These are phyloP conservation scores for Rosa rugosa DNA, from an alignment of 306 rosid species.

Conservation along the genomic window DNA sequence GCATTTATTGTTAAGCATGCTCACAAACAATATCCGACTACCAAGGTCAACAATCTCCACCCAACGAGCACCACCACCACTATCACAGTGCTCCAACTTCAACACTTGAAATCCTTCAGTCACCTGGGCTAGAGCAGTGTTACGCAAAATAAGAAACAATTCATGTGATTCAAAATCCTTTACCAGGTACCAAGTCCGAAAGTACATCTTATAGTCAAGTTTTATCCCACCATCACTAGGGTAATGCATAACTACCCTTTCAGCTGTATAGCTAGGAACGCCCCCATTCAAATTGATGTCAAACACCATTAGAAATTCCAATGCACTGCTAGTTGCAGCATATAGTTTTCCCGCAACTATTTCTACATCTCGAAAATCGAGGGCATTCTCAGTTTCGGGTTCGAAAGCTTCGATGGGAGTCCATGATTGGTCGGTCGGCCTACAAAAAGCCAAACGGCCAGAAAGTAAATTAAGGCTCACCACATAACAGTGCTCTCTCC, in stretches of 20 bases:
- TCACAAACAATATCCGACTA: slow-evolving; percentile 5
- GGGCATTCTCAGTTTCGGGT: neutral
- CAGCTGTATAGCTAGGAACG: neutral
- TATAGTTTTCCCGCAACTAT: neutral
- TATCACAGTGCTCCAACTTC: neutral
- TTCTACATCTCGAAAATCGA: neutral
- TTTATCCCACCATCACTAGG: neutral
- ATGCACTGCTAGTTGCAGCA: neutral
- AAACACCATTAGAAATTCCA: neutral
- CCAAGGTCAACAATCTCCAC: neutral
- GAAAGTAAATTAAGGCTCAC: neutral
- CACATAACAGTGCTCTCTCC: neutral
- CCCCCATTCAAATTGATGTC: neutral
- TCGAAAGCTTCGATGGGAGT: neutral
- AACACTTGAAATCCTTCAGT: neutral
- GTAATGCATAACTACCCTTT: neutral
- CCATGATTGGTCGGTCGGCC: neutral
- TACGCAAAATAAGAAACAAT: neutral
- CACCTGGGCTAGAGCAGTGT: neutral
- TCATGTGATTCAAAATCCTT: neutral
- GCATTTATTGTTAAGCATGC: neutral
- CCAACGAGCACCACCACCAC: neutral
- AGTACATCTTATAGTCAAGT: neutral
- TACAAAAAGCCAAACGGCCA: neutral
- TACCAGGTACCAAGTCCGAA: neutral